These are phyloP conservation scores for Tylopilus subfusipes DNA, from an alignment of 768 basidiomycete species.

Conservation along the genomic window DNA sequence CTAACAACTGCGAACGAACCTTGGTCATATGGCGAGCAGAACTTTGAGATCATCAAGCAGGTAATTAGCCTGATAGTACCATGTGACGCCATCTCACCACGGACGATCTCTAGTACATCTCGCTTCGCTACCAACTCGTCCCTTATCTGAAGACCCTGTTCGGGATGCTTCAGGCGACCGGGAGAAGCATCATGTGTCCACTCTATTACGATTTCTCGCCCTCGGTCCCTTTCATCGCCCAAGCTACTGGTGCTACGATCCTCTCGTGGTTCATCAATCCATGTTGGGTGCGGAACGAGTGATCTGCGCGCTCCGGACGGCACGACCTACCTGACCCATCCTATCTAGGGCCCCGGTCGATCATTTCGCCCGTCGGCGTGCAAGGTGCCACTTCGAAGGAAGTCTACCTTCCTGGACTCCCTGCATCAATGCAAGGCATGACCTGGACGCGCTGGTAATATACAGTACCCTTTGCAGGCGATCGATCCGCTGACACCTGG, in stretches of 20 bases:
- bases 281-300: constrained; percentile 27
- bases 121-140: constrained; percentile 35
- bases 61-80: neutral
- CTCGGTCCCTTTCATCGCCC: neutral
- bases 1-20: neutral
- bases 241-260: constrained; percentile 23
- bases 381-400: constrained; percentile 21
- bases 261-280: constrained; percentile 28
- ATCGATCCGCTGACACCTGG: neutral
- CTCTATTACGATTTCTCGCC: constrained; percentile 34
- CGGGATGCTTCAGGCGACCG: constrained; percentile 30
- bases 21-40: neutral
- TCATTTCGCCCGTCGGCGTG: neutral
- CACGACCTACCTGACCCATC: neutral
- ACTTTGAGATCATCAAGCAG: neutral
- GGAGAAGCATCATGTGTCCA: constrained; percentile 32
- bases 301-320: neutral
- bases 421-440: constrained; percentile 9
- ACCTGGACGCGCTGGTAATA: neutral
- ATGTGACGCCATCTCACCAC: neutral
- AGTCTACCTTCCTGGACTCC: neutral
- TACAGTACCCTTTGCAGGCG: neutral
- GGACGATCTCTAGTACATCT: constrained; percentile 29
- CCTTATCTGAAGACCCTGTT: constrained; percentile 19
- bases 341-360: neutral